Conservation (phyloP, 2,329 filamentous ascomycete genomes). For the Stachybotrys elegans region DNA sequence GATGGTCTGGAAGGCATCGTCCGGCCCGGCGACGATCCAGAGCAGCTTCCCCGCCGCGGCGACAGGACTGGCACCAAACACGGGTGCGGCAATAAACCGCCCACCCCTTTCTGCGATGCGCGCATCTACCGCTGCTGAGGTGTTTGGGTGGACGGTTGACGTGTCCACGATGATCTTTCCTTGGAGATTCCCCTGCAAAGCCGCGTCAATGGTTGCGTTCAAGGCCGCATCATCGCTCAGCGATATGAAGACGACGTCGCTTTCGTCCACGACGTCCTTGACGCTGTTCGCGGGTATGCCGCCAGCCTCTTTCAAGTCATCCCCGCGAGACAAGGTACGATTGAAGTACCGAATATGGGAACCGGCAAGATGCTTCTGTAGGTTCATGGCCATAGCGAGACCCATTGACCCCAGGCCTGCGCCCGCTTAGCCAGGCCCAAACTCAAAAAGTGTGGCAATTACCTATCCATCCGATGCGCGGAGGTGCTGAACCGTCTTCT, state of each 20-base stretch:
- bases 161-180: constrained; percentile 45
- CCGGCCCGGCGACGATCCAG: constrained; percentile 39
- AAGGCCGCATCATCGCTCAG: constrained; percentile 39
- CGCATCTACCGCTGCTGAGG: constrained; percentile 23
- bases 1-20: constrained; percentile 26
- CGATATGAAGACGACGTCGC: constrained; percentile 32
- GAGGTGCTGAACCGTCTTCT: too few species aligned
- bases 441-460: too few species aligned
- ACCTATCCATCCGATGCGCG: not conserved
- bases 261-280: constrained; percentile 19
- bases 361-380: constrained; percentile 34
- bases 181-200: too few species aligned
- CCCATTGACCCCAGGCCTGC: constrained; percentile 49
- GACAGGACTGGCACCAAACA: constrained; percentile 46
- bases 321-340: constrained; percentile 40
- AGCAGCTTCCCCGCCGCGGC: constrained; percentile 40
- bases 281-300: constrained; percentile 16
- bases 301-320: constrained; percentile 20
- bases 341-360: constrained; percentile 36
- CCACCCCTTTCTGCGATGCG: constrained; percentile 23
- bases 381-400: constrained; percentile 41
- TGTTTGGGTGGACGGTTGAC: constrained; percentile 43
- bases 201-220: constrained; percentile 22
- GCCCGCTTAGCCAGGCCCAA: too few species aligned
- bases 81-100: constrained; percentile 38